Conservation (phyloP, 2,329 filamentous ascomycete genomes). For the Pyricularia sp. region DNA sequence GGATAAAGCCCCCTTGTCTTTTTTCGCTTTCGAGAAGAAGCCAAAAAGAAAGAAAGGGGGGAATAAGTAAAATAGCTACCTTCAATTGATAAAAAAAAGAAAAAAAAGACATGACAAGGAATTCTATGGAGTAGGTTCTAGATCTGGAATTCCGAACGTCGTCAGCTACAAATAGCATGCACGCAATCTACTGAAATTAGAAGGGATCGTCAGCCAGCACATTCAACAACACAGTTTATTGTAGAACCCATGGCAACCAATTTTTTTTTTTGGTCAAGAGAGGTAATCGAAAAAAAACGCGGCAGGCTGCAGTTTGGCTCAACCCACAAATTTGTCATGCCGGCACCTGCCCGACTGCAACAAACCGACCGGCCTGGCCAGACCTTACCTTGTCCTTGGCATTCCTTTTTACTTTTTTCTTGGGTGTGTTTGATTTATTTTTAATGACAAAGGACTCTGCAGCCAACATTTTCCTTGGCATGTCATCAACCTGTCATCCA, state of each 20-base stretch:
- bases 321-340: not conserved
- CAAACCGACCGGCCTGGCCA: not conserved
- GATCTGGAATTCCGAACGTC: not conserved
- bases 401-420: not conserved
- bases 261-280: too few relatives aligned
- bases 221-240: too few relatives aligned
- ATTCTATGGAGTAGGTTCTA: not conserved
- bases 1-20: not conserved
- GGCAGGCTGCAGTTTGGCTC: not conserved
- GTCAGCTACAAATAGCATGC: not conserved
- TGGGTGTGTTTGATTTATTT: not conserved
- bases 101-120: not conserved
- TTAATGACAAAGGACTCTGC: too few relatives aligned
- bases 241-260: not conserved
- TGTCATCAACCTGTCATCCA: too few relatives aligned
- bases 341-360: not conserved
- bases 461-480: too few relatives aligned
- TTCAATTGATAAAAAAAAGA: too few relatives aligned
- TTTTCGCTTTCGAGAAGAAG: not conserved
- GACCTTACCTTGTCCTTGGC: not conserved
- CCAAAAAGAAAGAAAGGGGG: too few relatives aligned
- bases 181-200: not conserved
- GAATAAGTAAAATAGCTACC: too few relatives aligned
- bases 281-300: not conserved
- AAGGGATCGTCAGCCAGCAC: not conserved